Evolutionary conservation across 768 basidiomycete species (phyloP).

Genomic region (Mycena chlorophos): DNA sequence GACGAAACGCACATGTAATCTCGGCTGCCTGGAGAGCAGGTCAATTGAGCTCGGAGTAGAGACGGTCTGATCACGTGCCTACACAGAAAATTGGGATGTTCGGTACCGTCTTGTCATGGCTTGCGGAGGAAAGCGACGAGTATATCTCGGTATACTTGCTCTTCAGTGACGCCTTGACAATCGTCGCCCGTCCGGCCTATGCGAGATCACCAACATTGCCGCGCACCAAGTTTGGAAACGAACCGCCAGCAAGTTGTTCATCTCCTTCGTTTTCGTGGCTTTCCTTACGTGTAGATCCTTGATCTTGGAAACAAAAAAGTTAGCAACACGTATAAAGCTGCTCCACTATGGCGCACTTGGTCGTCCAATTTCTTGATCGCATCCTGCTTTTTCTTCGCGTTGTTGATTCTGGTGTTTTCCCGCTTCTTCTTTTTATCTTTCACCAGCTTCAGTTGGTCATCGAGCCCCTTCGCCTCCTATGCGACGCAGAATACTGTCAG

Average conservation of each 20-base stretch:
- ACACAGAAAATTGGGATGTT: conserved; percentile 15
- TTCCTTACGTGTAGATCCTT: conserved; percentile 3
- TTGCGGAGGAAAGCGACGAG: background rate
- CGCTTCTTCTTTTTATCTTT: conserved; percentile 9
- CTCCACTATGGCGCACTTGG: conserved; percentile 3
- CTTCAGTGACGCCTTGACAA: conserved; percentile 3
- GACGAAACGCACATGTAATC: conserved; percentile 14
- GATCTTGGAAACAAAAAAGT: background rate
- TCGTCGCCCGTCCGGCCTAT: conserved; percentile 10
- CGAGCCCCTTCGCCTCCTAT: conserved; percentile 9
- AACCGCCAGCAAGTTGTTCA: conserved; percentile 15
- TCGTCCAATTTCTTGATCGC: background rate
- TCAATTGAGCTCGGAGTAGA: background rate
- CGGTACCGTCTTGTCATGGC: background rate
- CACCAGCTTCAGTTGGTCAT: conserved; percentile 7
- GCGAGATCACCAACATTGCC: background rate
- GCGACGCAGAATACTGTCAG: background rate
- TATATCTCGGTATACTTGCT: conserved; percentile 7
- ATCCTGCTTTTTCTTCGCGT: conserved; percentile 1
- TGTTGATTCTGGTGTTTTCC: conserved; percentile 2
- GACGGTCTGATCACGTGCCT: background rate
- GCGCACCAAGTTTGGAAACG: background rate
- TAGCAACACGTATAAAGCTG: background rate
- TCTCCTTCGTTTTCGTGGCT: background rate
- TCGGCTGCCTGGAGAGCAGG: conserved; percentile 7